Base-by-base conservation (phyloP, 805 yeast genomes). In the Saccharomycodes ludwigii region DNA sequence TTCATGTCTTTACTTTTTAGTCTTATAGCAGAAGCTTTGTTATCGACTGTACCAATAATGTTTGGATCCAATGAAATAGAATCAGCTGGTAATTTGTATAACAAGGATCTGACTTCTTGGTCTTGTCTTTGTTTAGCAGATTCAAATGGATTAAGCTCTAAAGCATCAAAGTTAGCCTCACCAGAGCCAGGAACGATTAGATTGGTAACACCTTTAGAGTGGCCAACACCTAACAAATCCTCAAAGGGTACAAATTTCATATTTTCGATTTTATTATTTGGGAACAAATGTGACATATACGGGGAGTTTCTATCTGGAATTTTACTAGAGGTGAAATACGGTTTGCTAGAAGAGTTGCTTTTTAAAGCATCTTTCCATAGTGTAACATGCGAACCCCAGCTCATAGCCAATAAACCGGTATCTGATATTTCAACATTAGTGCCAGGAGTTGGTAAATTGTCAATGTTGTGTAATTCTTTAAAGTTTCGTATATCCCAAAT, bases 311-410 rank as follows among this genome's bases (percentile, higher is more conserved):
- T 54, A 23, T 47, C 40, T 15, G 36, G 36, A 15, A 40, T 32
- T 23, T 56, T 55, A 46, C 50, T 52, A 11, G 59, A 53, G 21
- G 56, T 55, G 40, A 54, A 54, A 24, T 48, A 50, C 47, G 84
- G 95, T 49, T 71, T 79, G 2, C 66, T 46, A 18, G 32, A 39
- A 31, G 38, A 34, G 26, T 47, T 41, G 3, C 44, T 36, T 35
- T 68, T 76, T 41, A 80, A 68, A 9, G 73, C 71, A 53, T 86
- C 94, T 51, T 88, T 86, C 96, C 97, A 91, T 3, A 91, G 65
- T 2, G 93, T 83, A 3, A 88, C 78, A 56, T 86, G 95, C 0
- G 96, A 86, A 6, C 96, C 96, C 83, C 95, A 83, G 3, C 93
- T 79, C n/a, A 83, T 84, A 1, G 91, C 73, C 21, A 91, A 55